phyloP scores from a whole-genome alignment of 768 basidiomycete genomes.

The Podaxis rugospora region DNA sequence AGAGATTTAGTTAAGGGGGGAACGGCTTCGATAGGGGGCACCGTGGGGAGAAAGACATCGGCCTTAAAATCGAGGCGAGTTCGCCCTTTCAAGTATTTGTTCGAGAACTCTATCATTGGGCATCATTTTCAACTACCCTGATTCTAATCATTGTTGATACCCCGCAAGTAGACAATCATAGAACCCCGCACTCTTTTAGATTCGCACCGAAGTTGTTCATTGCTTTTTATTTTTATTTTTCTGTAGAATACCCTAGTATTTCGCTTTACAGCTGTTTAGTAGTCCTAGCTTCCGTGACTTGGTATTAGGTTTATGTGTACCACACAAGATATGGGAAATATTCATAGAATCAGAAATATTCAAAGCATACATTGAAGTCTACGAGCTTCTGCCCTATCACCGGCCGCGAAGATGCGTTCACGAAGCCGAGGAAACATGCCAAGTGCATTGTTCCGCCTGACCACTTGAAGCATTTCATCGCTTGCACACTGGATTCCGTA shows the following conservation, averaged over 20 bases:
- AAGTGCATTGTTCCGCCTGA: constrained; percentile 49
- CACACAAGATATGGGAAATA: not conserved
- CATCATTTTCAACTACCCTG: not conserved
- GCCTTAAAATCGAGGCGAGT: not conserved
- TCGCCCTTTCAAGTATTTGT: not conserved
- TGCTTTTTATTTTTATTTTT: not conserved
- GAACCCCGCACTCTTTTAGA: not conserved
- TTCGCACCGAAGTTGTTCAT: not conserved
- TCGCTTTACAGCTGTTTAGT: not conserved
- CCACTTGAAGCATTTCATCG: constrained; percentile 28
- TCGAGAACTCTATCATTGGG: not conserved
- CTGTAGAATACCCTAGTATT: not conserved
- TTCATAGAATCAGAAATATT: not conserved
- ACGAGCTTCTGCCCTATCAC: not conserved
- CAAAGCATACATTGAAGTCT: not conserved
- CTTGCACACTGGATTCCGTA: constrained; percentile 31
- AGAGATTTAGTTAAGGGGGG: not conserved
- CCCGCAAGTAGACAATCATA: not conserved
- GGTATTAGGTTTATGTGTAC: not conserved
- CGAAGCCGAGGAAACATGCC: constrained; percentile 39
- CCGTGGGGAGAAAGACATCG: not conserved
- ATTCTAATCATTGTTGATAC: constrained; percentile 6
- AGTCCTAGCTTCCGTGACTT: not conserved
- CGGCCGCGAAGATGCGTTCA: not conserved
- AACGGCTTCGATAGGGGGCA: not conserved